These are phyloP conservation scores for Aspergillus indologenus DNA, from an alignment of 495 filamentous ascomycete species.

Conservation along the genomic window DNA sequence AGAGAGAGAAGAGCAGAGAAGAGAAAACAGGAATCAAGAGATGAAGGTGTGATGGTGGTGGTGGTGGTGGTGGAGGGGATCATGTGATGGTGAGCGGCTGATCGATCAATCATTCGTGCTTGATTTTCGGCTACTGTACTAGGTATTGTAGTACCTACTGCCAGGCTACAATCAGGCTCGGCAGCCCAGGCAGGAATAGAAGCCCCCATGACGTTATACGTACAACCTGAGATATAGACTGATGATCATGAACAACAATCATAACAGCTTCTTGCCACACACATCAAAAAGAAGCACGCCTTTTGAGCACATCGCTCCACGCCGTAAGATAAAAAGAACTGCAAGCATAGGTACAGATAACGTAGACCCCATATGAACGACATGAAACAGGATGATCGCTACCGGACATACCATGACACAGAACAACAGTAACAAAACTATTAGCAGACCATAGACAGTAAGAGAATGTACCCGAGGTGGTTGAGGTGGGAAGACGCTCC, in stretches of 20 bases:
- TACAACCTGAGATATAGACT: constrained; percentile 14
- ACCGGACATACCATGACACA: not conserved
- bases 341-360: not conserved
- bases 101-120: not conserved
- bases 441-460: not conserved
- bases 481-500: constrained; percentile 2
- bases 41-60: not conserved
- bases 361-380: not conserved
- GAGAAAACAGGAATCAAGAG: constrained; percentile 33
- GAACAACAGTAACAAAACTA: not conserved
- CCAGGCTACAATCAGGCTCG: too few species aligned
- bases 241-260: not conserved
- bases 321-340: not conserved
- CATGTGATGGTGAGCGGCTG: constrained; percentile 9
- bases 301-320: not conserved
- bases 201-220: not conserved
- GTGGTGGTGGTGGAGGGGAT: not conserved
- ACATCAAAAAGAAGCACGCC: not conserved
- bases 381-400: not conserved
- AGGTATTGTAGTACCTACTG: not conserved
- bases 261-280: too few species aligned
- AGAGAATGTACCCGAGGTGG: not conserved
- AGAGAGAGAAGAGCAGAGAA: constrained; percentile 29
- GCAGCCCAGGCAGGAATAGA: too few species aligned
- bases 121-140: not conserved